Base-by-base conservation (phyloP, 495 filamentous ascomycete genomes). In the Bacidia rubella region DNA sequence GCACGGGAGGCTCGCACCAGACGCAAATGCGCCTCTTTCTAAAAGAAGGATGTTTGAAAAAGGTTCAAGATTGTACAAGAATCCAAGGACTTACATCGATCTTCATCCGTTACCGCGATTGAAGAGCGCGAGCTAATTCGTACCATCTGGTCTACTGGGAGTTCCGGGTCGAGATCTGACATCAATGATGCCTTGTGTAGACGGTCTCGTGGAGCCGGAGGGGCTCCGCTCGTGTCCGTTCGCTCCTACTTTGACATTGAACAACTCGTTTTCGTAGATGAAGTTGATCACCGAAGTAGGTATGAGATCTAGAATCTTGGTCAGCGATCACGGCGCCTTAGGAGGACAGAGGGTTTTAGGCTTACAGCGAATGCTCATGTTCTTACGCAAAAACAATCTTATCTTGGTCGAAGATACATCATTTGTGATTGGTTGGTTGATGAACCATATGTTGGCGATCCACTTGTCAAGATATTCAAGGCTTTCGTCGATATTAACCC, bases 361-460 rank as follows among this genome's bases (percentile, higher is more conserved):
- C 47, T 38, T 20, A 52, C 39, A 52, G 45, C 66, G 65, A 29
- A 78, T 72, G 53, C 78, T 82, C 66, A 85, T 74, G 47, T 81
- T 78, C 49, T 77, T 72, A 56, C 76, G 75, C 40, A 83, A 63
- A 62, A 87, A 85, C 20, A 84, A 66, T 22, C 83, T 73, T 46
- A 87, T 83, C 63, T 83, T 85, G 25, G 83, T 86, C 10, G 76
- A 52, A 20, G 54, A 56, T 29, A 54, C 52, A 38, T 62, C 25
- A 29, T 57, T 60, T 42, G 56, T 59, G 41, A 54, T 54, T 15
- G 47, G 47, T 50, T 54, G 52, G 39, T 54, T 50, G 10, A 54
- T 49, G 52, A 50, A 47, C 52, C 52, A 54, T 11, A 50, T 54
- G 32, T 54, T 54, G 3, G 29, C 29, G 23, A 47, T 47, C 46